phyloP scores from a whole-genome alignment of 1,284 basidiomycete genomes.

The Coriolopsis trogii region DNA sequence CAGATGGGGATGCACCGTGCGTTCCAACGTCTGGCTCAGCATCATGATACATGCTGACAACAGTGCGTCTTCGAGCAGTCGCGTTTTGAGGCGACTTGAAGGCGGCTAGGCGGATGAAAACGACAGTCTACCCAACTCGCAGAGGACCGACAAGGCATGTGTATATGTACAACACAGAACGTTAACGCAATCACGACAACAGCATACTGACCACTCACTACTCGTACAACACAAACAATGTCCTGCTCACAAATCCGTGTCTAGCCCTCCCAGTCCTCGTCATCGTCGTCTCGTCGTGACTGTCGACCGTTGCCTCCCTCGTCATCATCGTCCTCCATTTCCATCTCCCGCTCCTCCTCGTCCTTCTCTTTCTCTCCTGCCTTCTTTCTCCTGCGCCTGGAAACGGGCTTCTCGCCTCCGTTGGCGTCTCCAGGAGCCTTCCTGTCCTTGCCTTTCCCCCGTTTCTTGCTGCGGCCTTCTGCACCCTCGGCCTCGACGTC shows the following conservation, averaged over 20 bases:
- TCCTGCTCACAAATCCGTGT: neutral
- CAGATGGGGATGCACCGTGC: too few species aligned
- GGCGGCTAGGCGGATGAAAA: too few species aligned
- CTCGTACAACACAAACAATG: slow-evolving; percentile 9
- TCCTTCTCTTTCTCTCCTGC: slow-evolving; percentile 37
- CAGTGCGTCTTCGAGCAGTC: too few species aligned
- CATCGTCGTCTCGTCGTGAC: slow-evolving; percentile 7
- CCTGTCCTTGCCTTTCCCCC: slow-evolving; percentile 57
- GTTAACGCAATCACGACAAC: neutral
- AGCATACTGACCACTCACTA: slow-evolving; percentile 5
- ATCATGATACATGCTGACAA: too few species aligned
- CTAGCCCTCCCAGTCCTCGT: slow-evolving; percentile 13
- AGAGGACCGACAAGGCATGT: too few species aligned
- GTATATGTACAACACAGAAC: slow-evolving; percentile 3
- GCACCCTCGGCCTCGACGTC: slow-evolving; percentile 63
- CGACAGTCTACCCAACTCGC: too few species aligned
- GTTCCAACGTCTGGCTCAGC: too few species aligned
- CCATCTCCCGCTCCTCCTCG: slow-evolving; percentile 7
- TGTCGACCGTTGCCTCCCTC: neutral
- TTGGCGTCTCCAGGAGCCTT: slow-evolving; percentile 37
- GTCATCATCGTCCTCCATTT: slow-evolving; percentile 2
- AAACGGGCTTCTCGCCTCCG: slow-evolving; percentile 32
- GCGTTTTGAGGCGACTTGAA: too few species aligned
- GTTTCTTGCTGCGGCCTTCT: slow-evolving; percentile 58
- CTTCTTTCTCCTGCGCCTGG: slow-evolving; percentile 33